Base-by-base conservation (phyloP, 306 rosid genomes). In the Malus fusca region DNA sequence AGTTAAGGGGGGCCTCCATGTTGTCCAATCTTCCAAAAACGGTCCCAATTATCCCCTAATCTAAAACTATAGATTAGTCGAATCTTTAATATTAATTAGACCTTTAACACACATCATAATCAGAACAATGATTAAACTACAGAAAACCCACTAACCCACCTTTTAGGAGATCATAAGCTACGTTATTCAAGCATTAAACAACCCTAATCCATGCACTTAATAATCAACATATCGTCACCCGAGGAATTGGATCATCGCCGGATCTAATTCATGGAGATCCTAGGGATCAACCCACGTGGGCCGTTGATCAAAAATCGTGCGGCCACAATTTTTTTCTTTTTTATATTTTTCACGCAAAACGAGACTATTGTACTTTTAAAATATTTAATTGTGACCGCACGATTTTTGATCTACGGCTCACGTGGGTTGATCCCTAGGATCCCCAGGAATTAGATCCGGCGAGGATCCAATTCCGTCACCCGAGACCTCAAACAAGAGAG, bases 101-200 rank as follows among this genome's bases (percentile, higher is more conserved):
- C 70, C 31, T 53, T 5, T 62, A 44, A 19, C 77, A 62, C 59
- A 23, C 68, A 73, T 73, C 77, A 73, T 25, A 14, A 44, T 73
- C 59, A 60, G 19, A 43, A 18, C 59, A 60, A 61, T 73, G 44
- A 43, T 61, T 60, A 35, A 18, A 61, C 46, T 18, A 61, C 44
- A 15, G 21, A 22, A 43, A 42, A 13, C 44, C 60, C 44, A 40
- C 69, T 23, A 26, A 15, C n/a, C 14, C 0, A 26, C 13, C 60
- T 74, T 61, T 42, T 18, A 18, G 69, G n/a, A 11, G 7, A 22
- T 44, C 30, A 72, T n/a, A 10, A 10, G 17, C 48, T 35, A 12
- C 21, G 31, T 23, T 17, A 21, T 37, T 40, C 6, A 8, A 42
- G 4, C 53, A n/a, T 5, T 17, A 4, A 7, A 31, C 21, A 56